Conservation (phyloP, 345 rosid genomes). For the Salix purpurea region DNA sequence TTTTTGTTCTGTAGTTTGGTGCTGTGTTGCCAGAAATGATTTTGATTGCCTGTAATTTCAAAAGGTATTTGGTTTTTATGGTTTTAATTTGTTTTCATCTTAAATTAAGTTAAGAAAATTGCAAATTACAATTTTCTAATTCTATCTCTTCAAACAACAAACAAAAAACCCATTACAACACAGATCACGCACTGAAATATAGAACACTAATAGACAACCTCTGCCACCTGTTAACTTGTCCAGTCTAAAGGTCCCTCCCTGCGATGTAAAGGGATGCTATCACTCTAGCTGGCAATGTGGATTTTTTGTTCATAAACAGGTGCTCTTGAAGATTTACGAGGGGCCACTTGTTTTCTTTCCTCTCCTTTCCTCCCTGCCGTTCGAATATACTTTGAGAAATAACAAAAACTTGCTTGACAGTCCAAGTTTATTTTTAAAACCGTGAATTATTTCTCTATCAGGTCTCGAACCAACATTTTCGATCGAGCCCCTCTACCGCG, state of each 20-base stretch:
- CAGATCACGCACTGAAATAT: background rate
- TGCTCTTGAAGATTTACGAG: background rate
- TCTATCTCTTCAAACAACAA: too few relatives aligned
- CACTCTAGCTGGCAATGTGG: conserved; percentile 20
- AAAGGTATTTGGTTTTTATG: too few relatives aligned
- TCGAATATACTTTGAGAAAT: background rate
- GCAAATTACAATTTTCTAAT: too few relatives aligned
- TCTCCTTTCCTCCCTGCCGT: background rate
- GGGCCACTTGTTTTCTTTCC: background rate
- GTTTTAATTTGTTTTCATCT: too few relatives aligned
- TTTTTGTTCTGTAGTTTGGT: too few relatives aligned
- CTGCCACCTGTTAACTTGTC: background rate
- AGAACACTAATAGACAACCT: background rate
- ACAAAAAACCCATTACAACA: too few relatives aligned
- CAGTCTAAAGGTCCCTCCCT: background rate
- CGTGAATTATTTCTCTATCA: background rate
- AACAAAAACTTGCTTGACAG: conserved; percentile 1
- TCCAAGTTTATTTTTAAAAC: background rate
- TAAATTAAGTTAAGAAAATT: too few relatives aligned
- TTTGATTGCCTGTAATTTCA: too few relatives aligned
- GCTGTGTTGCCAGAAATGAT: too few relatives aligned
- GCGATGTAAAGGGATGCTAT: background rate
- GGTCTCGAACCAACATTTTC: background rate
- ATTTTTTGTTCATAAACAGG: background rate
- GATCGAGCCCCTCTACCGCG: background rate